Base-by-base conservation (phyloP, 75 land plant genomes). In the Pseudotsuga menziesii region DNA sequence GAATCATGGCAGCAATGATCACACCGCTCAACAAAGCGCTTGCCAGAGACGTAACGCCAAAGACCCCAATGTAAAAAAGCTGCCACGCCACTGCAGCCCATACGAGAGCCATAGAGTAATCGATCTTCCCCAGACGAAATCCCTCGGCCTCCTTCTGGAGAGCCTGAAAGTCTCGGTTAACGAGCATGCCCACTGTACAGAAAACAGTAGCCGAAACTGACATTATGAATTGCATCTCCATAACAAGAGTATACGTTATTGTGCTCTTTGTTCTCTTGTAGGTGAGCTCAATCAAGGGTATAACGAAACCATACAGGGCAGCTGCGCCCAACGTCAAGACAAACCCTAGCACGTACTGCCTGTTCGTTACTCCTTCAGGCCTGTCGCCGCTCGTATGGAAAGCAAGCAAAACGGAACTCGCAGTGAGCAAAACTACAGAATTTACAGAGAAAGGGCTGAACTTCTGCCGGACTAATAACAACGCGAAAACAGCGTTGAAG, bases 401-500 rank as follows among this genome's bases (percentile, higher is more conserved):
- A 56, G 73, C 85, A 4, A 83, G 78, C 19, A 83, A 2, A 3
- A 80, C 70, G 7, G 85, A 57, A n/a, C 85, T 76, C 16, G 69
- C 17, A 7, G 82, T 83, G 29, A 83, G 52, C 55, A 80, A 36
- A 16, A 83, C 60, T 13, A 83, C 77, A 14, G 82, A 41, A 76
- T 83, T 83, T 26, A 77, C 14, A 12, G 78, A 66, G 76, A 41
- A 71, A 13, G 76, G 25, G 27, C 61, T 75, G 57, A 83, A 81
- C 66, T 71, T 64, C 39, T 83, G 85, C 35, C 59, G 39, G 17
- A 83, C 81, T 17, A 84, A 56, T 14, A 78, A 7, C 56, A 72
- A 66, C 26, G 86, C 79, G 58, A 84, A 84, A 23, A 81, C 14
- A 3, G 78, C 83, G 7, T 75, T 84, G 75, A 84, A 84, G 39